Evolutionary conservation across 257 asterid species (phyloP).

Genomic region (Solanum medicagineum): DNA sequence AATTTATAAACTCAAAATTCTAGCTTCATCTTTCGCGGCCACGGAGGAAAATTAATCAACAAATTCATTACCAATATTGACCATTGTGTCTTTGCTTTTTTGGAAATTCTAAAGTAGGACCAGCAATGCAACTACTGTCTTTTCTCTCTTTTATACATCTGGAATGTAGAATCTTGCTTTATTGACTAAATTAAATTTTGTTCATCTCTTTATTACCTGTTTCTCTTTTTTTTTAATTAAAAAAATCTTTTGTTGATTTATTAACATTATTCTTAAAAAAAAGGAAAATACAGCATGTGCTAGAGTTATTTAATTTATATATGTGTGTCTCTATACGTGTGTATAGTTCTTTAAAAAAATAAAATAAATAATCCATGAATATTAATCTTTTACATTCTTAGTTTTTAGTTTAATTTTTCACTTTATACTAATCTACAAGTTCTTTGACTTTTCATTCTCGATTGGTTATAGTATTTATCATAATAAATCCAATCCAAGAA

Average conservation of each 20-base stretch:
- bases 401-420: too few species aligned
- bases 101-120: not conserved
- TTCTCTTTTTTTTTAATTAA: not conserved
- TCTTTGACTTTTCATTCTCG: too few species aligned
- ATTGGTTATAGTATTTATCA: too few species aligned
- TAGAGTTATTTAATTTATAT: not conserved
- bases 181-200: not conserved
- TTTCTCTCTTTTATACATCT: not conserved
- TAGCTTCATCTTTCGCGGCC: accelerated
- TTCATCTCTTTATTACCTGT: not conserved
- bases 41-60: too few species aligned
- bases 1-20: not conserved
- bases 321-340: not conserved
- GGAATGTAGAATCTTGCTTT: not conserved
- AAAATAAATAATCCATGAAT: too few species aligned
- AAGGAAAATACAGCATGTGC: not conserved
- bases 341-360: not conserved
- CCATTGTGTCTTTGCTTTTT: not conserved
- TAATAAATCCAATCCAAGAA: too few species aligned
- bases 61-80: not conserved
- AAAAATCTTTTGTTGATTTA: not conserved
- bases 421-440: too few species aligned
- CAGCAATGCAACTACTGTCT: not conserved
- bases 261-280: not conserved
- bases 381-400: too few species aligned